Percentiles rank a stretch among this genome's conserved stretches.
Evolutionary conservation across 176 grass and related monocot genomes (phyloP).

Genomic region (Lolium rigidum): DNA sequence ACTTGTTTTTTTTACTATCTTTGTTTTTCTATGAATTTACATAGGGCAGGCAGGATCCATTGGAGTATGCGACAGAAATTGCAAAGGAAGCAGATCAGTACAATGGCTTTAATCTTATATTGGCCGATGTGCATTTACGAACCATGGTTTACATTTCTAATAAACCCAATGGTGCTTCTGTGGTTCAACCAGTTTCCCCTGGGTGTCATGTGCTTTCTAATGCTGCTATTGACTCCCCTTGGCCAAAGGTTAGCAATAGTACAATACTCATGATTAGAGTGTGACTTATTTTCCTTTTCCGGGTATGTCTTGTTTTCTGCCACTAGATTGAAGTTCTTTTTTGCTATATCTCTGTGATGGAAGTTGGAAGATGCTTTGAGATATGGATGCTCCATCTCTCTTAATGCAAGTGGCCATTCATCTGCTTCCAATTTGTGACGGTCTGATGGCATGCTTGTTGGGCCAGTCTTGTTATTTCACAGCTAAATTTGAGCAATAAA

Average conservation of each 20-base stretch:
- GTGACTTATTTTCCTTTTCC: background rate
- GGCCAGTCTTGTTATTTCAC: background rate
- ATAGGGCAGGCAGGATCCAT: constrained; percentile 59
- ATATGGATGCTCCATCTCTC: background rate
- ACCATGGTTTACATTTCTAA: constrained; percentile 94
- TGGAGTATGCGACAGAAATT: constrained; percentile 76
- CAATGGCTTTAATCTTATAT: constrained; percentile 86
- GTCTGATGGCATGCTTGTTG: background rate
- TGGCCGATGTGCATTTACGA: constrained; percentile 68
- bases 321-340: background rate
- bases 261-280: background rate
- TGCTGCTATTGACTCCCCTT: constrained; percentile 76
- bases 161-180: constrained; percentile 53
- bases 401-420: background rate
- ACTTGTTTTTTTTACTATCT: background rate
- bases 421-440: background rate
- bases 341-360: background rate
- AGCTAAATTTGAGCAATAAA: background rate
- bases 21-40: background rate
- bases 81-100: constrained; percentile 83
- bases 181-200: constrained; percentile 66
- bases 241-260: constrained; percentile 72
- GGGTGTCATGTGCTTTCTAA: constrained; percentile 94
- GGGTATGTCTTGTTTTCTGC: background rate
- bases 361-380: constrained; percentile 14